Evolutionary conservation across 1,284 basidiomycete species (phyloP).

Genomic region (Acaromyces ingoldii): DNA sequence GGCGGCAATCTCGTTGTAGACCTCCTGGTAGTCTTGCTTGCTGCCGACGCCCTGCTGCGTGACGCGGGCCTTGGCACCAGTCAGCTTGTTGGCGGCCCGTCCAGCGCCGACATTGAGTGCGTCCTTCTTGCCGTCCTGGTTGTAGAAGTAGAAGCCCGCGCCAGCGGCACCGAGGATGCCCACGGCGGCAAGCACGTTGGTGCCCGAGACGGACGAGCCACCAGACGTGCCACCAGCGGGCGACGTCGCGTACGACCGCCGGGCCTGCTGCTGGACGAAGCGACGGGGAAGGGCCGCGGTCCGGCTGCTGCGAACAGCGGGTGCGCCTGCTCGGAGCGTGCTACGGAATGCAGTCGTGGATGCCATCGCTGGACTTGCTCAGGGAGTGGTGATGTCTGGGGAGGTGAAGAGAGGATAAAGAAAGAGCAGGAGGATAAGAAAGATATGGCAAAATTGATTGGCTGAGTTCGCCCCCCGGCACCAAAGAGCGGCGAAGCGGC

Average conservation of each 20-base stretch:
- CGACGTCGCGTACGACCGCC: not conserved
- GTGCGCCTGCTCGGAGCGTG: too few relatives aligned
- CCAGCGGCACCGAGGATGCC: slow-evolving; percentile 2
- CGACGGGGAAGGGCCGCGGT: too few relatives aligned
- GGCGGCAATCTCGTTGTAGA: slow-evolving; percentile 48
- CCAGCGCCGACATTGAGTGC: slow-evolving; percentile 4
- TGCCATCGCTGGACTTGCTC: too few relatives aligned
- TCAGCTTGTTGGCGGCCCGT: slow-evolving; percentile 1
- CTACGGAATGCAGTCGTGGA: too few relatives aligned
- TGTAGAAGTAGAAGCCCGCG: slow-evolving; percentile 9
- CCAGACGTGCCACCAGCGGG: slow-evolving; percentile 5
- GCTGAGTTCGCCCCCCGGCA: too few relatives aligned
- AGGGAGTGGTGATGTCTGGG: too few relatives aligned
- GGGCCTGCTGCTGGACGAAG: not conserved
- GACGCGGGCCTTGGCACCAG: not conserved
- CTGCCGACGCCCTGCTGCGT: not conserved
- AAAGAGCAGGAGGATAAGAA: too few relatives aligned
- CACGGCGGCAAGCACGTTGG: not conserved
- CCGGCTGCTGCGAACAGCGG: too few relatives aligned
- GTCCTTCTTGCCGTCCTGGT: slow-evolving; percentile 10
- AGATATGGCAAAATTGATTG: too few relatives aligned
- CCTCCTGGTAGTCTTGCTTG: slow-evolving; percentile 38
- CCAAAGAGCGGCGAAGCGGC: too few relatives aligned
- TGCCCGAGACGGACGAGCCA: slow-evolving; percentile 4
- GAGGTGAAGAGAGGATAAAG: too few relatives aligned